Evolutionary conservation across 1,139 yeast genomes (phyloP).

Genomic region (Pichia sp.): DNA sequence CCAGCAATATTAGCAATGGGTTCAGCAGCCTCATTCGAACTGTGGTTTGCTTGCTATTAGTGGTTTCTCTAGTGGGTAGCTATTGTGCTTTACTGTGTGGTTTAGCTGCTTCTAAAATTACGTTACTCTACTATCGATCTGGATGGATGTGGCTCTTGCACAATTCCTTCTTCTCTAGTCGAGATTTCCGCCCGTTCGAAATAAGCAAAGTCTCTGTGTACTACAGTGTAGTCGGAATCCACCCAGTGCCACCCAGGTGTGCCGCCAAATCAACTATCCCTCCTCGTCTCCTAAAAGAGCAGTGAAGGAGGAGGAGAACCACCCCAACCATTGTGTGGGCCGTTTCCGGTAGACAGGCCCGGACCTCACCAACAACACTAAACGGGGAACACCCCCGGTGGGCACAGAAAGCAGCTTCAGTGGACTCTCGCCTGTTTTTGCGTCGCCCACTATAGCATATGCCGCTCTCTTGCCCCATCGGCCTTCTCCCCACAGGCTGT

Average conservation of each 20-base stretch:
- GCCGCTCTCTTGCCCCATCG: not conserved
- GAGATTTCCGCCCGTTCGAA: no score
- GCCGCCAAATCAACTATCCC: no score
- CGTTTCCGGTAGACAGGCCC: no score
- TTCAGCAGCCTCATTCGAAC: not conserved
- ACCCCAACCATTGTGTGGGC: not conserved
- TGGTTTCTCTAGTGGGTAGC: not conserved
- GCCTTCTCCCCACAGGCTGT: slow-evolving; percentile 3
- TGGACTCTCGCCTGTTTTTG: not conserved
- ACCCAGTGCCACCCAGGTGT: no score
- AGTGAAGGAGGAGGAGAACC: not conserved
- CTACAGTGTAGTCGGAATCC: no score
- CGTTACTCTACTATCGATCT: not conserved
- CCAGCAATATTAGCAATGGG: not conserved
- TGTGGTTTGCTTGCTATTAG: not conserved
- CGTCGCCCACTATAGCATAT: not conserved
- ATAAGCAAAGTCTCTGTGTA: no score
- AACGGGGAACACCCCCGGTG: not conserved
- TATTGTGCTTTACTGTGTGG: not conserved
- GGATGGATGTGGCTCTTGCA: no score
- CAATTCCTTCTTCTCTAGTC: no score
- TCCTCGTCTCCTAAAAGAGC: not conserved
- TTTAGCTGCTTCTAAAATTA: not conserved
- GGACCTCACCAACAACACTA: not conserved
- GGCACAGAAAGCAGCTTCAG: not conserved